Base-by-base conservation (phyloP, 805 yeast species). In the Blastobotrys terrestris region DNA sequence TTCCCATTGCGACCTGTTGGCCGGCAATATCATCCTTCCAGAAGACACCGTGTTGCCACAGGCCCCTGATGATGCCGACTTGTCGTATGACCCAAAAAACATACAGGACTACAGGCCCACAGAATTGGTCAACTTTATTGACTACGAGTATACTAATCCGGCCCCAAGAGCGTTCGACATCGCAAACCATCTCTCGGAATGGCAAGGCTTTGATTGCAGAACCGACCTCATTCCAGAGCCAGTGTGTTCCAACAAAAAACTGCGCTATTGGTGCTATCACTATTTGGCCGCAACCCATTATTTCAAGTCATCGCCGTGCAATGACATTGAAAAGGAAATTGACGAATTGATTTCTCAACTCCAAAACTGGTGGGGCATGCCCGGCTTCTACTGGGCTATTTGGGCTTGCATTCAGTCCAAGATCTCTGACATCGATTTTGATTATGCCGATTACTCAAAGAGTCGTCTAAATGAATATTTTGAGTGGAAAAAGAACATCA, bases 141-240 rank as follows among this genome's bases (percentile, higher is more conserved):
- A 94, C 67, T 94, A 94, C 67, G 99, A 94, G 71, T 94, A 92
- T 67, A 82, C 96, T 1, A 97, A 96, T 2, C 83, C 96, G 8
- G 92, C 91, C 62, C 77, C 84, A 43, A 88, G 96, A 2, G 96
- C 95, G 1, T 89, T 77, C 65, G 99, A 94, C 67, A 78, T 94
- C 50, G 95, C 94, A 11, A 91, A 94, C 67, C 99, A 94, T 71
- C 87, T 94, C 60, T 78, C 86, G 61, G 99, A 92, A 72, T 92
- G 99, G 99, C 94, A 85, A 64, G 94, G 94, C 1, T 85, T 84
- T 60, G 81, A 83, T 56, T 86, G 94, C 64, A 81, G 82, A 58
- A 73, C 77, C 20, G 65, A 73, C 11, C 76, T 77, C 6, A 83
- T 85, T 41, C 89, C 89, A 0, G 62, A 65, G 5, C 85, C 86